A percentile compares a stretch with the other conserved stretches of the same genome.
phyloP scores from a whole-genome alignment of 306 rosid species.

The Canavalia ensiformis region DNA sequence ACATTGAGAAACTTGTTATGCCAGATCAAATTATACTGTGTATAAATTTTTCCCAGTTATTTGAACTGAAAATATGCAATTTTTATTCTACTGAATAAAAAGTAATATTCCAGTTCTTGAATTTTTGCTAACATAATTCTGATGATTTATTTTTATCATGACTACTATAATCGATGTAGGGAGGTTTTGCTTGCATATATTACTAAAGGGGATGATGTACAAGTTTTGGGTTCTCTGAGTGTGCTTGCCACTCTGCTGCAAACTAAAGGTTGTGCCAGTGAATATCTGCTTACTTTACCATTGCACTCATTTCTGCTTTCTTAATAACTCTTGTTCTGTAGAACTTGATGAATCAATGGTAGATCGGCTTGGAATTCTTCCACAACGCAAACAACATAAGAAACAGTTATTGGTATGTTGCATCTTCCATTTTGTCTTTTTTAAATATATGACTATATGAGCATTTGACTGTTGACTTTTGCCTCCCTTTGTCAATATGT shows the following conservation, averaged over 20 bases:
- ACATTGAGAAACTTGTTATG: background rate
- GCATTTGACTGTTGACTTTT: slow-evolving; percentile 39
- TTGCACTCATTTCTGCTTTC: slow-evolving; percentile 43
- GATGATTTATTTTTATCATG: slow-evolving; percentile 15
- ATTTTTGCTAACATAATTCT: slow-evolving; percentile 16
- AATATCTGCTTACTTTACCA: slow-evolving; percentile 40
- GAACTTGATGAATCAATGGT: slow-evolving; percentile 91
- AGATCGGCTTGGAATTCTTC: slow-evolving; percentile 95
- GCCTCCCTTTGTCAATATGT: slow-evolving; percentile 29
- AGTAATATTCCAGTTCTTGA: slow-evolving; percentile 28
- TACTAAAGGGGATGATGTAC: slow-evolving; percentile 71
- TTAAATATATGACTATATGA: slow-evolving; percentile 6
- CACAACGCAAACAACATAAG: slow-evolving; percentile 92
- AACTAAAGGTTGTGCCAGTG: slow-evolving; percentile 77
- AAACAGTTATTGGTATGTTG: slow-evolving; percentile 80
- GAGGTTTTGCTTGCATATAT: slow-evolving; percentile 78
- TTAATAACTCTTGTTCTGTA: slow-evolving; percentile 53
- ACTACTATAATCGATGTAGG: slow-evolving; percentile 59
- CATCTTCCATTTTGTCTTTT: slow-evolving; percentile 35
- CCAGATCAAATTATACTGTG: slow-evolving; percentile 1
- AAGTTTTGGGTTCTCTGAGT: slow-evolving; percentile 82
- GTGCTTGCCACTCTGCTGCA: slow-evolving; percentile 88
- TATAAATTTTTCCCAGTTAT: slow-evolving; percentile 1
- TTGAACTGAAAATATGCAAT: slow-evolving; percentile 29
- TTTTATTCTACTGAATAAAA: slow-evolving; percentile 1